phyloP scores from a whole-genome alignment of 129 eudicot genomes.

The Centaurea solstitialis region DNA sequence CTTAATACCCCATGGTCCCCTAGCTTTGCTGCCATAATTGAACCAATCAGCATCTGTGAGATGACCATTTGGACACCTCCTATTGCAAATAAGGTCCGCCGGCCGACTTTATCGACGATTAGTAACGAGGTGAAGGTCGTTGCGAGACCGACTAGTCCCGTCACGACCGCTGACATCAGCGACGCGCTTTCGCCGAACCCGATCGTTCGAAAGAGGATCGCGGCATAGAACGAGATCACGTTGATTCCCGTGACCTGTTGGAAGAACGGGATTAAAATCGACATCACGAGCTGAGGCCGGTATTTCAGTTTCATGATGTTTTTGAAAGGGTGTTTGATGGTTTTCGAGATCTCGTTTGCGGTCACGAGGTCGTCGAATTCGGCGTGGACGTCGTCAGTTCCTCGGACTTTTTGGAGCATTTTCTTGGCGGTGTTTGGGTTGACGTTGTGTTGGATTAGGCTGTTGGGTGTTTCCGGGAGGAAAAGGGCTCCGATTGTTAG shows the following conservation, averaged over 20 bases:
- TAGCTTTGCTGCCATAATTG: slow-evolving; percentile 50
- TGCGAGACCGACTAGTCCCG: slow-evolving; percentile 43
- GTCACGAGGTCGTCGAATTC: slow-evolving; percentile 60
- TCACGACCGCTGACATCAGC: slow-evolving; percentile 49
- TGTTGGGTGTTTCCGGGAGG: slow-evolving; percentile 64
- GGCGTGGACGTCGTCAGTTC: slow-evolving; percentile 49
- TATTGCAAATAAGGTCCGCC: slow-evolving; percentile 35
- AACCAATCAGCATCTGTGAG: slow-evolving; percentile 56
- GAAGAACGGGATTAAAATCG: slow-evolving; percentile 48
- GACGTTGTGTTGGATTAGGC: slow-evolving; percentile 39
- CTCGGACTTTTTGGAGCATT: slow-evolving; percentile 63
- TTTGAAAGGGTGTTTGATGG: slow-evolving; percentile 37
- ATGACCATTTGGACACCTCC: slow-evolving; percentile 71
- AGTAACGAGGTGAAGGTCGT: slow-evolving; percentile 48
- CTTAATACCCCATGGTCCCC: slow-evolving; percentile 62
- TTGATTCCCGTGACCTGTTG: slow-evolving; percentile 62
- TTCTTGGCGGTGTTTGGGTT: slow-evolving; percentile 45
- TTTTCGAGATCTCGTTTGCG: slow-evolving; percentile 51
- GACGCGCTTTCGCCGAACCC: slow-evolving; percentile 67
- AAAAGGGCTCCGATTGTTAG: slow-evolving; percentile 50
- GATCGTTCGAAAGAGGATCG: slow-evolving; percentile 51
- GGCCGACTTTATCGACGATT: slow-evolving; percentile 58
- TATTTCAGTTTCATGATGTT: slow-evolving; percentile 34
- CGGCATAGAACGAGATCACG: slow-evolving; percentile 48
- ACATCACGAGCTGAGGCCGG: slow-evolving; percentile 58